phyloP scores from a whole-genome alignment of 768 basidiomycete species.

The Psilocybe cubensis region DNA sequence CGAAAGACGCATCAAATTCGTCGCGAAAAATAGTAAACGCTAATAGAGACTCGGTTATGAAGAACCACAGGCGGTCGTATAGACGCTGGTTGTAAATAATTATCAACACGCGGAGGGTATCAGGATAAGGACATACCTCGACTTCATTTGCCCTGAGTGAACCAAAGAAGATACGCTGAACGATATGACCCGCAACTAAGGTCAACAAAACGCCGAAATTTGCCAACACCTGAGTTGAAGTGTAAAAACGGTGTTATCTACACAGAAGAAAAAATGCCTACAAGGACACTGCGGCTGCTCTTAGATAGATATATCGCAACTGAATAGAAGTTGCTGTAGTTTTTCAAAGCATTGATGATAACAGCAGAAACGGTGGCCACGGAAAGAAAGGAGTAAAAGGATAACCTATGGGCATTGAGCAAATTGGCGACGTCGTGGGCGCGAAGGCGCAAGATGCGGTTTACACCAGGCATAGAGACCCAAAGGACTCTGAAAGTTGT shows the following conservation, averaged over 20 bases:
- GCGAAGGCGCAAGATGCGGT: constrained; percentile 52
- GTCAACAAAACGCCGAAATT: constrained; percentile 87
- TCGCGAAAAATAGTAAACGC: constrained; percentile 98
- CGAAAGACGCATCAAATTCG: constrained; percentile 92
- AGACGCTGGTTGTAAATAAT: constrained; percentile 63
- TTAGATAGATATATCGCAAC: constrained; percentile 91
- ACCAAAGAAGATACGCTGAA: constrained; percentile 93
- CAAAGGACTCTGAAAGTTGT: neutral
- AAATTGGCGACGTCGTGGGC: constrained; percentile 52
- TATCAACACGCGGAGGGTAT: constrained; percentile 2
- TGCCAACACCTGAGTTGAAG: constrained; percentile 69
- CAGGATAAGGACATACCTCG: constrained; percentile 59
- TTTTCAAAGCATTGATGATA: constrained; percentile 78
- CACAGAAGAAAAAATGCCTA: constrained; percentile 37
- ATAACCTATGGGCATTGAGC: constrained; percentile 63
- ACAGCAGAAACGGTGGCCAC: constrained; percentile 71
- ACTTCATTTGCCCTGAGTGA: constrained; percentile 84
- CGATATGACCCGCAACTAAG: constrained; percentile 71
- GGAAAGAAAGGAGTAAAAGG: constrained; percentile 73
- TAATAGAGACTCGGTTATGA: constrained; percentile 93
- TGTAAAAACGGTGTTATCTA: constrained; percentile 3
- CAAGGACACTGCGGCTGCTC: constrained; percentile 92
- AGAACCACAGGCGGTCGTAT: constrained; percentile 97
- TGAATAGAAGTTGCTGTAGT: constrained; percentile 91
- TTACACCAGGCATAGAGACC: constrained; percentile 47